Percentiles rank a stretch among this genome's conserved stretches.
phyloP scores from a whole-genome alignment of 2,329 filamentous ascomycete species.

The Lachnellula cervina region DNA sequence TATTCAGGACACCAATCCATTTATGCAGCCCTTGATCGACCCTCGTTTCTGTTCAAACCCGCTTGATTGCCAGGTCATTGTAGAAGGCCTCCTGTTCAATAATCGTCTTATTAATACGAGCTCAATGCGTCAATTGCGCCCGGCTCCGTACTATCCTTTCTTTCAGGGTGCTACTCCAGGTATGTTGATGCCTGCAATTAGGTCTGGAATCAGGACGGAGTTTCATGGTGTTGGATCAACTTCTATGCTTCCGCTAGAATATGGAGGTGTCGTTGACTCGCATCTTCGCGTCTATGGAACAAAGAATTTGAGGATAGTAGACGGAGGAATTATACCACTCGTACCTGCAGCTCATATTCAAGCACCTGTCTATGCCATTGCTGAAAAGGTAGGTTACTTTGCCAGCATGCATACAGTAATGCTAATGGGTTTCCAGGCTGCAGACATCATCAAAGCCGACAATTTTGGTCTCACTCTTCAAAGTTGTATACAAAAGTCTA shows the following conservation, averaged over 20 bases:
- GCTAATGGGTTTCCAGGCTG: constrained; percentile 13
- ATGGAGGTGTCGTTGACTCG: constrained; percentile 26
- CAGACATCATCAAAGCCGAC: constrained; percentile 24
- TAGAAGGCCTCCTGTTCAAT: constrained; percentile 23
- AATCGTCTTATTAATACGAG: constrained; percentile 21
- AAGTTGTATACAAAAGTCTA: constrained; percentile 8
- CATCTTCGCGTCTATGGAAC: constrained; percentile 26
- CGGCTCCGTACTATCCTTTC: constrained; percentile 22
- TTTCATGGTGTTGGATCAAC: constrained; percentile 24
- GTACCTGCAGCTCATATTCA: constrained; percentile 21
- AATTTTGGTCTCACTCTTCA: constrained; percentile 11
- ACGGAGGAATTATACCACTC: constrained; percentile 25
- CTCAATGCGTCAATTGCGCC: constrained; percentile 18
- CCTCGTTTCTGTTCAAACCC: constrained; percentile 25
- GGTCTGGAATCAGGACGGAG: constrained; percentile 19
- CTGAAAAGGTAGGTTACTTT: constrained; percentile 19
- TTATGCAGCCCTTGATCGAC: constrained; percentile 44
- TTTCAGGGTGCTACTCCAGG: constrained; percentile 16
- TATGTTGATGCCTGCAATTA: constrained; percentile 17
- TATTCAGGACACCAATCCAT: constrained; percentile 40
- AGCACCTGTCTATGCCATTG: constrained; percentile 23
- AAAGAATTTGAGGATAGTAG: constrained; percentile 22
- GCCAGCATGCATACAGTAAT: neutral
- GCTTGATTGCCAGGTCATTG: constrained; percentile 21
- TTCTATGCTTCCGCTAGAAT: constrained; percentile 21